A percentile compares a stretch with the other conserved stretches of the same genome.
Evolutionary conservation across 257 asterid species (phyloP).

Genomic region (Fraxinus cuspidata): DNA sequence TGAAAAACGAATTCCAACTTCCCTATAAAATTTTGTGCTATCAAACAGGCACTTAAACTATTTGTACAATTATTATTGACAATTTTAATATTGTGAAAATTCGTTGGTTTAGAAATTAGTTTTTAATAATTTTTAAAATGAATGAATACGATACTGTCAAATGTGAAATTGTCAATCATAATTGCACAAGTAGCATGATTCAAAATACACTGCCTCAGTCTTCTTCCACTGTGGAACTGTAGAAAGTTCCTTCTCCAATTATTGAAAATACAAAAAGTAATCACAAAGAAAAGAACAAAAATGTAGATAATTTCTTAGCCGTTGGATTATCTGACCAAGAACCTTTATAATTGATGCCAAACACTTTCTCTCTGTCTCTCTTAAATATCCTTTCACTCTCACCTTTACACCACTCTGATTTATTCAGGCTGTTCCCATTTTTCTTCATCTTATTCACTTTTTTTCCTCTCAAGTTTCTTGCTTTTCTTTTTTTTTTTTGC

Average conservation of each 20-base stretch:
- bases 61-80: no score
- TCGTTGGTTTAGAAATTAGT: no score
- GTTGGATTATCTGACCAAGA: slow-evolving; percentile 59
- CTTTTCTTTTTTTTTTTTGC: background rate
- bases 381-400: slow-evolving; percentile 38
- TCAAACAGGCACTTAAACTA: no score
- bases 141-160: no score
- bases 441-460: slow-evolving; percentile 12
- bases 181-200: no score
- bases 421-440: slow-evolving; percentile 14
- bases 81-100: no score
- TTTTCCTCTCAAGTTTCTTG: slow-evolving; percentile 6
- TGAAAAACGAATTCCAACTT: no score
- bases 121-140: no score
- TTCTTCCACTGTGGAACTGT: slow-evolving; percentile 30
- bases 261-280: background rate
- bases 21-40: no score
- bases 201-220: slow-evolving; percentile 16
- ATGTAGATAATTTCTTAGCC: slow-evolving; percentile 47
- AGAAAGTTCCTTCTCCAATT: slow-evolving; percentile 30
- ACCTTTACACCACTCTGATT: slow-evolving; percentile 23
- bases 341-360: slow-evolving; percentile 42
- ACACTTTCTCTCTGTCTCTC: slow-evolving; percentile 19
- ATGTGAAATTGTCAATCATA: no score
- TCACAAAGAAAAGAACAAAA: slow-evolving; percentile 32